These are phyloP conservation scores for Chloranthus sessilifolius DNA, from an alignment of 164 flowering plant species.

Conservation along the genomic window DNA sequence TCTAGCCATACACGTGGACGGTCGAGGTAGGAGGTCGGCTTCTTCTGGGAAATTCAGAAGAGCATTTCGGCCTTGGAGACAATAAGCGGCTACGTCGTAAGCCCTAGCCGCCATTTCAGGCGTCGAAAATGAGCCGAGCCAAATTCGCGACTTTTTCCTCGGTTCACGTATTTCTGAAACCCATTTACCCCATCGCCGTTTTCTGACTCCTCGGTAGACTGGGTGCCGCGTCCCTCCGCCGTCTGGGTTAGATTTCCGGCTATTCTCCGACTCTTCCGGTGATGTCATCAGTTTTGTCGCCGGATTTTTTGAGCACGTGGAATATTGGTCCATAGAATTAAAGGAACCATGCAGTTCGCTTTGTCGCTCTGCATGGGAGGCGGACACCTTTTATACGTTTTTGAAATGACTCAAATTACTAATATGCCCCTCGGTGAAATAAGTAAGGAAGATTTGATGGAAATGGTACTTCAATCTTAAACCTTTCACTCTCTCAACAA, in stretches of 20 bases:
- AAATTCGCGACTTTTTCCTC: conserved; percentile 60
- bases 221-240: conserved; percentile 46
- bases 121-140: conserved; percentile 70
- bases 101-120: conserved; percentile 83
- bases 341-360: too few relatives aligned
- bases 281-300: conserved; percentile 1
- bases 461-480: too few relatives aligned
- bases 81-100: conserved; percentile 59
- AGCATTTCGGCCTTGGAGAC: conserved; percentile 50
- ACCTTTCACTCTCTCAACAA: too few relatives aligned
- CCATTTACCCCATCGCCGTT: conserved; percentile 79
- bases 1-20: conserved; percentile 39
- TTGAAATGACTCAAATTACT: too few relatives aligned
- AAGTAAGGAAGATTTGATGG: too few relatives aligned
- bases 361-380: too few relatives aligned
- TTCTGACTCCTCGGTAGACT: conserved; percentile 57
- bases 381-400: too few relatives aligned
- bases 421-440: too few relatives aligned
- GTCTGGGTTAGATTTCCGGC: background rate
- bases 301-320: too few relatives aligned
- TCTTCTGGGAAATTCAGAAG: conserved; percentile 69
- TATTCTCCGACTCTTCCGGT: background rate
- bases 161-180: conserved; percentile 80
- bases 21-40: conserved; percentile 44
- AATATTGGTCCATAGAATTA: too few relatives aligned